Evolutionary conservation across 1,139 yeast genomes (phyloP).

Genomic region (Kodamaea sp.): DNA sequence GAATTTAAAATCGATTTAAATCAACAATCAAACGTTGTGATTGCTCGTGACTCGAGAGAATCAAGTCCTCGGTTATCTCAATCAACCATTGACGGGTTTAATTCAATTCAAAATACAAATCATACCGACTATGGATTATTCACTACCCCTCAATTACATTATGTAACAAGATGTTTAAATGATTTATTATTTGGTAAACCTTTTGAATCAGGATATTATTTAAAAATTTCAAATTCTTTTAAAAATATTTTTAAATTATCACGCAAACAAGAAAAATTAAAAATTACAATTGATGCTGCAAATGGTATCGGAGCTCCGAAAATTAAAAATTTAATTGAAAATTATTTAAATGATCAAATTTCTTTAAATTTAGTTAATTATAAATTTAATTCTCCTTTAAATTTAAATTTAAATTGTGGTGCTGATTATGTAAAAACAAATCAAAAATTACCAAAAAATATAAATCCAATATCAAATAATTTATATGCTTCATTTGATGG

Average conservation of each 20-base stretch:
- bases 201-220: slow-evolving; percentile 67
- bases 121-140: slow-evolving; percentile 62
- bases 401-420: slow-evolving; percentile 79
- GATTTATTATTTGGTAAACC: slow-evolving; percentile 61
- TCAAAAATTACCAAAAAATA: slow-evolving; percentile 70
- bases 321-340: slow-evolving; percentile 45
- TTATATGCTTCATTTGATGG: slow-evolving; percentile 91
- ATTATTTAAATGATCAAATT: slow-evolving; percentile 40
- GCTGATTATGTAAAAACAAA: slow-evolving; percentile 94
- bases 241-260: slow-evolving; percentile 26
- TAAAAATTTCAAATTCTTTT: slow-evolving; percentile 50
- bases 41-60: slow-evolving; percentile 73
- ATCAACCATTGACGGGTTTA: slow-evolving; percentile 68
- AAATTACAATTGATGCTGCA: slow-evolving; percentile 77
- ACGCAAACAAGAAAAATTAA: slow-evolving; percentile 26
- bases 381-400: slow-evolving; percentile 41
- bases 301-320: slow-evolving; percentile 95
- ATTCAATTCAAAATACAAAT: slow-evolving; percentile 42
- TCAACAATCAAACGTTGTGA: slow-evolving; percentile 38
- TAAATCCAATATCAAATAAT: slow-evolving; percentile 38
- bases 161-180: slow-evolving; percentile 70
- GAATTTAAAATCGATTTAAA: slow-evolving; percentile 40
- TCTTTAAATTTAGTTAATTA: slow-evolving; percentile 56
- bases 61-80: slow-evolving; percentile 67
- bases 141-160: slow-evolving; percentile 95